Conservation (phyloP, 1,139 yeast genomes). For the Geotrichum fermentans region DNA sequence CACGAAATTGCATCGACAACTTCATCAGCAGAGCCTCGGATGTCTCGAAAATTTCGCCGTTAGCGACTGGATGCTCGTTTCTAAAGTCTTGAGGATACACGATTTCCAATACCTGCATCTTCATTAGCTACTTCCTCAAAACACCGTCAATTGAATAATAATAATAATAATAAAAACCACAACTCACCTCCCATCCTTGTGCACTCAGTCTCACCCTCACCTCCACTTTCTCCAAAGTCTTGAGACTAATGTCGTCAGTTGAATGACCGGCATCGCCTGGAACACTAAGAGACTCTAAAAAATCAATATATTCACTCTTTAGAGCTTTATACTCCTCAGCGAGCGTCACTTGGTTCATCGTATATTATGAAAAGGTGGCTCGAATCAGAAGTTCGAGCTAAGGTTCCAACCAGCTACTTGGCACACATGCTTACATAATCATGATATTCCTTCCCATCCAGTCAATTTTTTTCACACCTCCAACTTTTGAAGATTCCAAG, state of each 20-base stretch:
- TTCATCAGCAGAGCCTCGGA: conserved; percentile 46
- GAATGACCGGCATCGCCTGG: not conserved
- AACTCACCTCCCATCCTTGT: conserved; percentile 8
- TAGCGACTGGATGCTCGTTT: not conserved
- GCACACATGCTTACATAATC: not conserved
- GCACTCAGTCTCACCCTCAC: not conserved
- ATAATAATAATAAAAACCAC: not conserved
- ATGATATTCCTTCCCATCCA: not conserved
- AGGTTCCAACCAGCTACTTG: not conserved
- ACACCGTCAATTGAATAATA: not conserved
- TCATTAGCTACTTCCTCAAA: not conserved
- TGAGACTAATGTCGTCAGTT: not conserved
- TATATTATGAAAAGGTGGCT: not conserved
- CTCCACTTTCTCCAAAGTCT: not conserved
- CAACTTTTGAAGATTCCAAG: not conserved
- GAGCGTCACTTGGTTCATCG: not conserved
- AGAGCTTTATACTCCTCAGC: not conserved
- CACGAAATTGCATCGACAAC: conserved; percentile 38
- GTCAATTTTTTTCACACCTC: not conserved
- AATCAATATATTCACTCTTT: not conserved
- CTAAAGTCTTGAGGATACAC: not conserved
- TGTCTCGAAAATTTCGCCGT: conserved; percentile 36
- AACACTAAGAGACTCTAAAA: not conserved
- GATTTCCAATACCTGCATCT: not conserved
- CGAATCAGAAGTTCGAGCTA: no score